Base-by-base conservation (phyloP, 1,139 yeast species). In the Trichomonascaceae sp. region DNA sequence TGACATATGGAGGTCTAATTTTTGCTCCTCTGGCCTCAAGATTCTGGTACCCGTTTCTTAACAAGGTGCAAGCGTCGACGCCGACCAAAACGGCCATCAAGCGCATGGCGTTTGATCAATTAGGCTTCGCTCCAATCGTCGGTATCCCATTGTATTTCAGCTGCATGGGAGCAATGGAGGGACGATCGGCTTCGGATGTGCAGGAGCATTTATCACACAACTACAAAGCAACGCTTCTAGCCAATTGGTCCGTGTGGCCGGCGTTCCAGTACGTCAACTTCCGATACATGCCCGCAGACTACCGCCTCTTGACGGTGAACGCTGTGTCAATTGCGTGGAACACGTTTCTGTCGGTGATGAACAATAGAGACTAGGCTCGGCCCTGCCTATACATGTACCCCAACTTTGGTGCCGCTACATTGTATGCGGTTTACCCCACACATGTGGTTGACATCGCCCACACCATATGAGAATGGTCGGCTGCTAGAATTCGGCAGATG, bases 171-270 rank as follows among this genome's bases (percentile, higher is more conserved):
- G 33, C 72, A 2, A 56, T 85, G 61, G 92, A 81, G 50, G 67
- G 67, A 14, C 56, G 60, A 30, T 38, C 55, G 1, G 33, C 56
- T 1, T 50, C 52, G 6, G 64, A 61, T 17, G 44, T 56, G 31
- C 37, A 41, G 28, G 40, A 44, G 6, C 41, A 47, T 4, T 36
- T 54, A 16, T 27, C 36, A 11, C 32, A 42, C 14, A 50, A 54
- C 34, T 54, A 53, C 43, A 20, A 32, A 32, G 40, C 50, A 2
- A 80, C 93, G 0, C 56, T 82, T 29, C 42, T 60, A 22, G 68
- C 78, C 22, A 84, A 82, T 52, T 85, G 94, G 93, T 45, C 65
- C 31, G 78, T 85, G 5, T 85, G 96, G 96, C 96, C 95, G 0
- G 60, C 71, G 0, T 76, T 85, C 47, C 96, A 85, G 56, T 42